Evolutionary conservation across 1,284 basidiomycete species (phyloP).

Genomic region (Cerrena zonata): DNA sequence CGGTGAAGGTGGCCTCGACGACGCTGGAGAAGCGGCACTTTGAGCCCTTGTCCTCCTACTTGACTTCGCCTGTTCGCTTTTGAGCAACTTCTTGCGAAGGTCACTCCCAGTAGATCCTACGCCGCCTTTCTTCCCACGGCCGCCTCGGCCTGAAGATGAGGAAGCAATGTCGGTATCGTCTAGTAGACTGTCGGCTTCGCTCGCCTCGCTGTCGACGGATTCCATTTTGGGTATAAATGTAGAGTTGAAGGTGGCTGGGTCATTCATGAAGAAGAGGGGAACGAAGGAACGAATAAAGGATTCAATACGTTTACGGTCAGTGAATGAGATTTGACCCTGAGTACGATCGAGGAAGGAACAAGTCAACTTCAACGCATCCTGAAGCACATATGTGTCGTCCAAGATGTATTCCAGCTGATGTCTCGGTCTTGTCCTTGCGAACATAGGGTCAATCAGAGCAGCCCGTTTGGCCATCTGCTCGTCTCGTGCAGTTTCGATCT

Average conservation of each 20-base stretch:
- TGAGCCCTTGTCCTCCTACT: slow-evolving; percentile 19
- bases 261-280: slow-evolving; percentile 75
- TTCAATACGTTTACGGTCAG: slow-evolving; percentile 82
- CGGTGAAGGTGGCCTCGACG: slow-evolving; percentile 15
- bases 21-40: slow-evolving; percentile 16
- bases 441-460: slow-evolving; percentile 8
- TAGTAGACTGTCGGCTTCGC: slow-evolving; percentile 36
- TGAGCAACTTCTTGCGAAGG: slow-evolving; percentile 72
- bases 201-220: slow-evolving; percentile 64
- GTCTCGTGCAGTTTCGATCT: slow-evolving; percentile 78
- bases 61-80: slow-evolving; percentile 57
- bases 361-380: slow-evolving; percentile 85
- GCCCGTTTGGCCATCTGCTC: slow-evolving; percentile 51
- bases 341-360: slow-evolving; percentile 87
- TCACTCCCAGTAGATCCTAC: slow-evolving; percentile 61
- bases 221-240: neutral
- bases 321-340: slow-evolving; percentile 64
- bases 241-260: slow-evolving; percentile 60
- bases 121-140: slow-evolving; percentile 38
- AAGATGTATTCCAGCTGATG: slow-evolving; percentile 77
- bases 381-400: slow-evolving; percentile 76
- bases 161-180: slow-evolving; percentile 28
- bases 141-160: slow-evolving; percentile 39
- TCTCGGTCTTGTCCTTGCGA: slow-evolving; percentile 23
- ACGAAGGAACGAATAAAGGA: slow-evolving; percentile 82